phyloP scores from a whole-genome alignment of 495 filamentous ascomycete genomes.

The Daldinia loculata region DNA sequence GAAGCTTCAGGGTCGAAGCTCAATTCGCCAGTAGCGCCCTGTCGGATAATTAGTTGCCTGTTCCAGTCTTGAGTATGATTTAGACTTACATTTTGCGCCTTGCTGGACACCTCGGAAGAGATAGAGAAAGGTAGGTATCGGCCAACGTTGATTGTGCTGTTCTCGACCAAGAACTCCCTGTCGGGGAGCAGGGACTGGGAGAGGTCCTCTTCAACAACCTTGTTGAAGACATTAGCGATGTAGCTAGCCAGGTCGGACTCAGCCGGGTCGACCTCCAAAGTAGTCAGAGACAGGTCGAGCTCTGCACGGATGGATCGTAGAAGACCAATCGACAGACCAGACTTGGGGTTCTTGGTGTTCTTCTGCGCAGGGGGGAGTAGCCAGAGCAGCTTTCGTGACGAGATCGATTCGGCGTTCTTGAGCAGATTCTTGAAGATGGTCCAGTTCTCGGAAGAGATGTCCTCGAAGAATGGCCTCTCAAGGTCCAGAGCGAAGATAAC shows the following conservation, averaged over 20 bases:
- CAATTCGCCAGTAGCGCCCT: neutral
- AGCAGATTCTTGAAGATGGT: neutral
- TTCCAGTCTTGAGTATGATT: neutral
- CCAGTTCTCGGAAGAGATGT: neutral
- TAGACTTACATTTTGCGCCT: neutral
- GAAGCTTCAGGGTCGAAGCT: conserved; percentile 44
- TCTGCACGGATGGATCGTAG: neutral
- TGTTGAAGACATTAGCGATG: conserved; percentile 2
- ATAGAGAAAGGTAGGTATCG: conserved; percentile 8
- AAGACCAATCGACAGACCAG: neutral
- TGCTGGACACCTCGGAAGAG: neutral
- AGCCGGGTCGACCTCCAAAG: conserved; percentile 4
- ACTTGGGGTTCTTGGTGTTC: conserved; percentile 12
- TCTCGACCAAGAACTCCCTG: conserved; percentile 18
- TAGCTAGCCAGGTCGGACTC: neutral
- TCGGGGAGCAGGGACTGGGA: neutral
- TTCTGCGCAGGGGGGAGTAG: conserved; percentile 11
- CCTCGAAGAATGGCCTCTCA: conserved; percentile 3
- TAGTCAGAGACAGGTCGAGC: neutral
- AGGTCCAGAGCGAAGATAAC: conserved; percentile 1
- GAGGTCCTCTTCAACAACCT: neutral
- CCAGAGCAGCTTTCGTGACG: conserved; percentile 16
- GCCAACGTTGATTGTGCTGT: conserved; percentile 13
- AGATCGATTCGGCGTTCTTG: neutral
- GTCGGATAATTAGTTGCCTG: neutral